Conservation (phyloP, 1,284 basidiomycete species). For the Apiotrichum domesticum region DNA sequence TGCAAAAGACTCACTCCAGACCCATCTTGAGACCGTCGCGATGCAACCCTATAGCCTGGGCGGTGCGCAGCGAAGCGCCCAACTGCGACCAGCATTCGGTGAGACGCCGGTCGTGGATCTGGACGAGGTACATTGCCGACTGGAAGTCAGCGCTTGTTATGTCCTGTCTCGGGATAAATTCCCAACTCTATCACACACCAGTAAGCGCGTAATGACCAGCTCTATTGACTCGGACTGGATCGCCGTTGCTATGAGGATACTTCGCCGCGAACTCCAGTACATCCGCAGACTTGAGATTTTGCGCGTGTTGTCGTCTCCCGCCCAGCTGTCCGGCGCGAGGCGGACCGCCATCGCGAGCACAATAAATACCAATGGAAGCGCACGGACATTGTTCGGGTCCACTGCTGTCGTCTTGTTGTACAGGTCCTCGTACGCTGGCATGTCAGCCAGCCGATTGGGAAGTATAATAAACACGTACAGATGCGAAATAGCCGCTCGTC, state of each 20-base stretch:
- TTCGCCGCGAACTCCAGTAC: conserved; percentile 87
- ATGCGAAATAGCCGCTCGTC: conserved; percentile 77
- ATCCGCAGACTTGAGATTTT: conserved; percentile 75
- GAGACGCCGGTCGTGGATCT: conserved; percentile 50
- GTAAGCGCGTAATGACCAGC: conserved; percentile 75
- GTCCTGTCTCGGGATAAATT: not conserved
- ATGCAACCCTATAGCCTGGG: conserved; percentile 88
- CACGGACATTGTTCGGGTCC: conserved; percentile 76
- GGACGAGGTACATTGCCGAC: conserved; percentile 85
- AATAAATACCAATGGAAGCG: conserved; percentile 83
- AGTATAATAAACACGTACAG: conserved; percentile 27
- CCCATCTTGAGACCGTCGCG: conserved; percentile 77
- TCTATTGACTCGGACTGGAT: conserved; percentile 85
- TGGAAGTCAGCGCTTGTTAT: conserved; percentile 35
- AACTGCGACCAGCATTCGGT: conserved; percentile 90
- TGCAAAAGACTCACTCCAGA: conserved; percentile 51
- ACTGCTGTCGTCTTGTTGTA: conserved; percentile 65
- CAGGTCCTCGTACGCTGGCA: conserved; percentile 63
- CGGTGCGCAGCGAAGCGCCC: conserved; percentile 84
- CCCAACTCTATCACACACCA: conserved; percentile 54
- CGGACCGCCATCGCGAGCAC: conserved; percentile 85
- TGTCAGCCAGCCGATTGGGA: conserved; percentile 1
- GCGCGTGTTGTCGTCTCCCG: conserved; percentile 65
- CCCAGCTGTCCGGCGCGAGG: conserved; percentile 75
- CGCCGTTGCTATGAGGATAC: conserved; percentile 78